These are phyloP conservation scores for Eucalyptus sp. DNA, from an alignment of 345 rosid species.

Conservation along the genomic window DNA sequence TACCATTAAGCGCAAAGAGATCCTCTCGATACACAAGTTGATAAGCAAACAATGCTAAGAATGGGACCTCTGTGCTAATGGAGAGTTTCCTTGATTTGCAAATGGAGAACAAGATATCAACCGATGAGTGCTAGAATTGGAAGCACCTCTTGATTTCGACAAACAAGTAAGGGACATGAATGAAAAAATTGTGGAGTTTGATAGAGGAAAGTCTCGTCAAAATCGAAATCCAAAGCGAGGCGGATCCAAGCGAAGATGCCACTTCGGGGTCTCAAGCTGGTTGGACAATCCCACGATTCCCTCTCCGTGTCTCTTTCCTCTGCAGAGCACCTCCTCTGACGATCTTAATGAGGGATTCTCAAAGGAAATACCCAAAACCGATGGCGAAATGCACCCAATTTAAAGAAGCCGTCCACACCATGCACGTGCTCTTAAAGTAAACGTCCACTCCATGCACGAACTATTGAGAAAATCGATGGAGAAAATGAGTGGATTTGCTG, in stretches of 20 bases:
- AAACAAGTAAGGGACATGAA: not conserved
- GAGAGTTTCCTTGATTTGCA: not conserved
- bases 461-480: too few species aligned
- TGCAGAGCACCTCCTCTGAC: not conserved
- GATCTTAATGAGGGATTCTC: not conserved
- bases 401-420: too few species aligned
- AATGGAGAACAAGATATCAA: not conserved
- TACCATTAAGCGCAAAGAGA: rapidly evolving
- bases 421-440: too few species aligned
- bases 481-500: not conserved
- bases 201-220: not conserved
- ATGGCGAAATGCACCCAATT: not conserved
- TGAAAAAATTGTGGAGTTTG: not conserved
- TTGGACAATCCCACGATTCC: not conserved
- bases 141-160: not conserved
- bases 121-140: rapidly evolving
- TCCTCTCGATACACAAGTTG: not conserved
- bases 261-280: not conserved
- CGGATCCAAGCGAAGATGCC: not conserved
- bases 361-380: not conserved
- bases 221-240: too few species aligned
- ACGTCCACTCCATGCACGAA: too few species aligned
- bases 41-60: not conserved
- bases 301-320: not conserved
- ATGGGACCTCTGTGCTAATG: not conserved